phyloP scores from a whole-genome alignment of 495 filamentous ascomycete genomes.

The Aspergillus homomorphus region DNA sequence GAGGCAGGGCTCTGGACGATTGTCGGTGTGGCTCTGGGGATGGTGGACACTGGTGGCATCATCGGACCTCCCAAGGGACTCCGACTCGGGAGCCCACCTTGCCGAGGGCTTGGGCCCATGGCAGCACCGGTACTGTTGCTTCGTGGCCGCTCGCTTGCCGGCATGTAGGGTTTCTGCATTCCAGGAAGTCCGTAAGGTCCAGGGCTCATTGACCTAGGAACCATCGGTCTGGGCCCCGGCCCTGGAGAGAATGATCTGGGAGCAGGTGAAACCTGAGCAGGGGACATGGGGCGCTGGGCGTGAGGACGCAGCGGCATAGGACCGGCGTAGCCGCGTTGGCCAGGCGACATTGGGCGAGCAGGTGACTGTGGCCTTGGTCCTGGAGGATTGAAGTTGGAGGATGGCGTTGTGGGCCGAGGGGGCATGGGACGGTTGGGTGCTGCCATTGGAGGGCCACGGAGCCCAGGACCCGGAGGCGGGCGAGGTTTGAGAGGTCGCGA shows the following conservation, averaged over 20 bases:
- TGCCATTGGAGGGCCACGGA: conserved; percentile 49
- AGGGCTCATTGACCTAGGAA: conserved; percentile 51
- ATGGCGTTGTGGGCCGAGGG: conserved; percentile 25
- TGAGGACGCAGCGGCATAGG: conserved; percentile 19
- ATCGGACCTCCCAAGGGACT: conserved; percentile 51
- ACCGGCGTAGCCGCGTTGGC: conserved; percentile 31
- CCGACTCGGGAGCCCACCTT: conserved; percentile 51
- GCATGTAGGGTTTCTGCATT: conserved; percentile 44
- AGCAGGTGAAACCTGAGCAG: conserved; percentile 31
- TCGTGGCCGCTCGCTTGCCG: conserved; percentile 40
- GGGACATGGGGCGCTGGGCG: conserved; percentile 33
- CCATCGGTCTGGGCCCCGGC: conserved; percentile 32
- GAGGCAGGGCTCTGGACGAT: conserved; percentile 7
- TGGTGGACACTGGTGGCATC: conserved; percentile 33
- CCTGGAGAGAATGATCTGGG: conserved; percentile 47
- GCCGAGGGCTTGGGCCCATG: conserved; percentile 38
- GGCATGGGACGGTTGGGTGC: conserved; percentile 51
- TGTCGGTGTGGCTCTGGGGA: conserved; percentile 30
- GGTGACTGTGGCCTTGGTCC: conserved; percentile 42
- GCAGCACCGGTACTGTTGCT: conserved; percentile 52
- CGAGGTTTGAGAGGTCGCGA: conserved; percentile 89
- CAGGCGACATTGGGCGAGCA: conserved; percentile 34
- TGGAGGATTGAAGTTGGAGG: conserved; percentile 39
- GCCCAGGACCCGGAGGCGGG: conserved; percentile 50
- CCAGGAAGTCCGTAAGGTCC: conserved; percentile 47